Evolutionary conservation across 2,329 filamentous ascomycete genomes (phyloP).

Genomic region (Monosporascus cannonballus): DNA sequence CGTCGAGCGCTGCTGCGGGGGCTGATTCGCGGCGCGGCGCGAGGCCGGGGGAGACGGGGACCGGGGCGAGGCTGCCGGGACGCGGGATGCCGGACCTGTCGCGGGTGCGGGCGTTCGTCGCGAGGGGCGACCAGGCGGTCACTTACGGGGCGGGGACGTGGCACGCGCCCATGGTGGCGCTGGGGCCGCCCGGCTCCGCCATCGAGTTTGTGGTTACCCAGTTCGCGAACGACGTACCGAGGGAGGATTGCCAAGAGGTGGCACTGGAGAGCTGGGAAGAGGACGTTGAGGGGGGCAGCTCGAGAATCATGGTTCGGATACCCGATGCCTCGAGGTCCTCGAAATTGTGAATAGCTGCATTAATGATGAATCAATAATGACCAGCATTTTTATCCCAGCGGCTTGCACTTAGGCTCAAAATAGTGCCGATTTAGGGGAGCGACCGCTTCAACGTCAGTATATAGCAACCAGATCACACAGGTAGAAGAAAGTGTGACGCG

Average conservation of each 20-base stretch:
- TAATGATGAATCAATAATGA: no score
- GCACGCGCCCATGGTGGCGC: conserved; percentile 92
- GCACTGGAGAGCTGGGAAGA: conserved; percentile 27
- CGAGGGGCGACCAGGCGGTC: conserved; percentile 71
- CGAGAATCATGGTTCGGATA: conserved; percentile 22
- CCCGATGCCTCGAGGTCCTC: conserved; percentile 3
- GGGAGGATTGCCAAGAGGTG: conserved; percentile 87
- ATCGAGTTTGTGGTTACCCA: conserved; percentile 88
- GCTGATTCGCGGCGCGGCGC: conserved; percentile 65
- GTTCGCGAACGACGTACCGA: conserved; percentile 73
- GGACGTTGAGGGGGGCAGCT: conserved; percentile 14
- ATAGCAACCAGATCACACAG: not conserved
- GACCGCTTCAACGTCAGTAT: no score
- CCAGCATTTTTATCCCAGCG: no score
- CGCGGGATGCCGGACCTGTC: conserved; percentile 66
- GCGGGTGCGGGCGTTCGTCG: conserved; percentile 70
- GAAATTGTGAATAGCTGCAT: conserved; percentile 2
- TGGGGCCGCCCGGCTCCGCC: conserved; percentile 52
- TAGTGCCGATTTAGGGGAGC: no score
- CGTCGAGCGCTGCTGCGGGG: conserved; percentile 62
- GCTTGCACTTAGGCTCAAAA: no score
- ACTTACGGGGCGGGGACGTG: conserved; percentile 90
- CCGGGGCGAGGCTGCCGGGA: conserved; percentile 42
- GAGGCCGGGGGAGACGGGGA: conserved; percentile 48
- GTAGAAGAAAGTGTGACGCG: not conserved